These are phyloP conservation scores for Amanita jacksonii DNA, from an alignment of 768 basidiomycete species.

Conservation along the genomic window DNA sequence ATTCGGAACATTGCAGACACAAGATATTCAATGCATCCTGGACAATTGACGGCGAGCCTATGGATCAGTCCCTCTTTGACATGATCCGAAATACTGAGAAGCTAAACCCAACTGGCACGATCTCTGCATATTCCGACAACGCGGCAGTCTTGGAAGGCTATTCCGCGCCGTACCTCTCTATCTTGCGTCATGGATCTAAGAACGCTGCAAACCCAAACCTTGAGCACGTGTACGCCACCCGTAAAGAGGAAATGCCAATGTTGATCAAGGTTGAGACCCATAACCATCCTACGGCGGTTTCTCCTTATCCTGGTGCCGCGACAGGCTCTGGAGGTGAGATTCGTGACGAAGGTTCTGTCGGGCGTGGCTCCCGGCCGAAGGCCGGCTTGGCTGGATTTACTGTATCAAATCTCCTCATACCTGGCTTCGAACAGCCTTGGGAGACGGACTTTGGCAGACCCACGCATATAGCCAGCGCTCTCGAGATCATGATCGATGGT, in stretches of 20 bases:
- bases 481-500: slow-evolving; percentile 97
- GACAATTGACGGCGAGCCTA: slow-evolving; percentile 67
- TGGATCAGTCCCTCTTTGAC: slow-evolving; percentile 75
- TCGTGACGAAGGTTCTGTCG: slow-evolving; percentile 94
- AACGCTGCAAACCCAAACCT: slow-evolving; percentile 16
- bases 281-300: slow-evolving; percentile 98
- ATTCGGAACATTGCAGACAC: slow-evolving; percentile 99
- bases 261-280: slow-evolving; percentile 98
- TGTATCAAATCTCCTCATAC: slow-evolving; percentile 88
- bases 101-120: slow-evolving; percentile 63
- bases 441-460: slow-evolving; percentile 91
- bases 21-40: slow-evolving; percentile 99
- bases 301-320: slow-evolving; percentile 96
- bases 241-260: slow-evolving; percentile 71
- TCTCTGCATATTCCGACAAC: slow-evolving; percentile 97
- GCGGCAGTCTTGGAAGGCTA: slow-evolving; percentile 89
- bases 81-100: slow-evolving; percentile 98
- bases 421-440: slow-evolving; percentile 90
- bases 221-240: slow-evolving; percentile 42
- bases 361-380: slow-evolving; percentile 92
- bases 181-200: slow-evolving; percentile 21
- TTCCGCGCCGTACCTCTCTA: slow-evolving; percentile 64
- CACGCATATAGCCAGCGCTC: slow-evolving; percentile 79
- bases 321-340: slow-evolving; percentile 99
- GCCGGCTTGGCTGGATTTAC: slow-evolving; percentile 91